phyloP scores from a whole-genome alignment of 805 yeast species.

The Kodamaea laetipori region DNA sequence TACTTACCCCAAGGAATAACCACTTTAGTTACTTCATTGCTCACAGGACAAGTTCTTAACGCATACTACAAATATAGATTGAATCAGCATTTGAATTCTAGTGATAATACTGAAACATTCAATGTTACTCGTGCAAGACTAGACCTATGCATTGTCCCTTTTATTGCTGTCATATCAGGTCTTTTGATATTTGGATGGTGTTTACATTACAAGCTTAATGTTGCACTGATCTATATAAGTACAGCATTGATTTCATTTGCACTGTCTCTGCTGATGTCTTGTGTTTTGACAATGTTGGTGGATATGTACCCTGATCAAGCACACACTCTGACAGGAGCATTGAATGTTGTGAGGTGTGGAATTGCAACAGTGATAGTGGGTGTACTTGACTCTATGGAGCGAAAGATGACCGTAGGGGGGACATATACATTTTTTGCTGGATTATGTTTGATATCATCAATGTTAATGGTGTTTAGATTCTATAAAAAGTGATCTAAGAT shows the following conservation, averaged over 20 bases:
- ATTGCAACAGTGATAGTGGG: slow-evolving; percentile 71
- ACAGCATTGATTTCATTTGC: slow-evolving; percentile 58
- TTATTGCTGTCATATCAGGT: slow-evolving; percentile 27
- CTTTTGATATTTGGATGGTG: slow-evolving; percentile 75
- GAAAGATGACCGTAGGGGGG: slow-evolving; percentile 65
- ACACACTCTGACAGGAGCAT: slow-evolving; percentile 71
- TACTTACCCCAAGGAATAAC: slow-evolving; percentile 76
- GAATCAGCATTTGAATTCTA: slow-evolving; percentile 12
- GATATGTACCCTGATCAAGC: slow-evolving; percentile 70
- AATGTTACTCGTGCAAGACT: slow-evolving; percentile 12
- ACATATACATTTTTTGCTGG: slow-evolving; percentile 72
- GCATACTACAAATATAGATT: slow-evolving; percentile 41
- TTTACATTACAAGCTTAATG: slow-evolving; percentile 45
- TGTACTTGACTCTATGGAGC: slow-evolving; percentile 62
- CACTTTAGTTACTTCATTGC: slow-evolving; percentile 59
- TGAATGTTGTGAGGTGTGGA: slow-evolving; percentile 71
- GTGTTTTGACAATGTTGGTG: slow-evolving; percentile 64
- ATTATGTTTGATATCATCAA: no score
- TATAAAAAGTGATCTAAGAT: no score
- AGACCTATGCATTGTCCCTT: slow-evolving; percentile 6
- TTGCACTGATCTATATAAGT: slow-evolving; percentile 59
- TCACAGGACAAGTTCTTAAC: slow-evolving; percentile 60
- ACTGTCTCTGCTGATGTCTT: slow-evolving; percentile 56
- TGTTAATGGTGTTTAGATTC: no score
- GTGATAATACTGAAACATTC: neutral